phyloP scores from a whole-genome alignment of 2,329 filamentous ascomycete genomes.

The Aspergillus alliaceus region DNA sequence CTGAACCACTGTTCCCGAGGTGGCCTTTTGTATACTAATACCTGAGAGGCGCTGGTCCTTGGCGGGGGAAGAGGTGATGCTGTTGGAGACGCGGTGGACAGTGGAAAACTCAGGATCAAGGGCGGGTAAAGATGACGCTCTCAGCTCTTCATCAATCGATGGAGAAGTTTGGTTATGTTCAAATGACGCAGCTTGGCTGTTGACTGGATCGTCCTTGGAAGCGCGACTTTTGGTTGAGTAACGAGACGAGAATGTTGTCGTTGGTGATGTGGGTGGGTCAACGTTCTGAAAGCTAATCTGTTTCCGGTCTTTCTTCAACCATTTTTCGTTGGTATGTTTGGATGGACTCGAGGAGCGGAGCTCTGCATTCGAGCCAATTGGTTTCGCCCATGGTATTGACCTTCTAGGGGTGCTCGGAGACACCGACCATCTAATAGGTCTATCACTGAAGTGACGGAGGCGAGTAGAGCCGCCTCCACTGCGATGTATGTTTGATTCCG shows the following conservation, averaged over 20 bases:
- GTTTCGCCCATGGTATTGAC: not conserved
- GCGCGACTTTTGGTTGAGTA: constrained; percentile 10
- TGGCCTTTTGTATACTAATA: not conserved
- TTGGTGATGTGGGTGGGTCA: constrained; percentile 39
- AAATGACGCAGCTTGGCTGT: not conserved
- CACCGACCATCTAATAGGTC: not conserved
- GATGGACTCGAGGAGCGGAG: not conserved
- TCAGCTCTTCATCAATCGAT: not conserved
- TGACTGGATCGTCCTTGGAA: not conserved
- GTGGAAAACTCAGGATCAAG: not conserved
- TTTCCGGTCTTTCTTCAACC: constrained; percentile 32
- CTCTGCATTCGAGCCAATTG: not conserved
- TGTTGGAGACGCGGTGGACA: not conserved
- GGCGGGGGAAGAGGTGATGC: not conserved
- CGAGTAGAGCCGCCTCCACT: not conserved
- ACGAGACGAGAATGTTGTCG: constrained; percentile 24
- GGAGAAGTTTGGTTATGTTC: not conserved
- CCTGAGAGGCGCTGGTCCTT: not conserved
- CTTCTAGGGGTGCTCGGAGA: constrained; percentile 7
- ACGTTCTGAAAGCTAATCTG: constrained; percentile 29
- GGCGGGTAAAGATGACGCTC: not conserved
- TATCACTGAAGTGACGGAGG: not conserved
- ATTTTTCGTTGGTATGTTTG: constrained; percentile 14
- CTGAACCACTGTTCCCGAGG: not conserved
- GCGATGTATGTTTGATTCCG: not conserved